These are phyloP conservation scores for Tanacetum coccineum DNA, from an alignment of 129 eudicot species.

Conservation along the genomic window DNA sequence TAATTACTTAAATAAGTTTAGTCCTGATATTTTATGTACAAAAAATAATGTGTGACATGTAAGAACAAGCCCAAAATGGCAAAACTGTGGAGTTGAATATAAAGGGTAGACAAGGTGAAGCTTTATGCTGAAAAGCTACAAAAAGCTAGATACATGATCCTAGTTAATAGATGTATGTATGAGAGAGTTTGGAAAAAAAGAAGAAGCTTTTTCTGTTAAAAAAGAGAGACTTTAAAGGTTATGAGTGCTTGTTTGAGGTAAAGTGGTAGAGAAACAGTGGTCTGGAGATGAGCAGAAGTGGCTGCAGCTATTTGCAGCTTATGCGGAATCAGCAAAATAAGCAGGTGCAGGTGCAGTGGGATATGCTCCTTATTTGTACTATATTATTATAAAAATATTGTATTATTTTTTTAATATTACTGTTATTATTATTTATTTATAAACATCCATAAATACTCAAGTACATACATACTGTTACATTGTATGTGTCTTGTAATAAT, in stretches of 20 bases:
- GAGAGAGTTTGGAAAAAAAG: slow-evolving; percentile 14
- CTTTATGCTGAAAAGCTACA: slow-evolving; percentile 31
- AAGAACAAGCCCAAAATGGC: slow-evolving; percentile 1
- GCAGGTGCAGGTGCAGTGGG: slow-evolving; percentile 17
- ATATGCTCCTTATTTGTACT: slow-evolving; percentile 23
- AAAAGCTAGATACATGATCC: neutral
- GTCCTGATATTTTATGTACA: no score
- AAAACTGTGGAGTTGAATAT: slow-evolving; percentile 5
- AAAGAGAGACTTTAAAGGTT: slow-evolving; percentile 22
- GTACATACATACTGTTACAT: no score
- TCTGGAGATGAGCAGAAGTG: slow-evolving; percentile 33
- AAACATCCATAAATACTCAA: no score
- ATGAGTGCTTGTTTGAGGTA: slow-evolving; percentile 34
- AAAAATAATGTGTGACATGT: neutral
- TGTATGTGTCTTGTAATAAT: no score
- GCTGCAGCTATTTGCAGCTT: slow-evolving; percentile 40
- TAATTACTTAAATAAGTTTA: no score
- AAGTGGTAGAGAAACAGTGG: slow-evolving; percentile 31
- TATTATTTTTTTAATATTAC: no score
- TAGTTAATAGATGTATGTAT: neutral
- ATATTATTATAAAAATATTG: neutral
- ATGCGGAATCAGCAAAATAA: slow-evolving; percentile 19
- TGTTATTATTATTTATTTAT: no score
- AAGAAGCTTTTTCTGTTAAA: slow-evolving; percentile 31
- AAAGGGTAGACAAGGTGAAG: slow-evolving; percentile 33